phyloP scores from a whole-genome alignment of 352 stramenopile genomes.

The Pythium myriotylum region DNA sequence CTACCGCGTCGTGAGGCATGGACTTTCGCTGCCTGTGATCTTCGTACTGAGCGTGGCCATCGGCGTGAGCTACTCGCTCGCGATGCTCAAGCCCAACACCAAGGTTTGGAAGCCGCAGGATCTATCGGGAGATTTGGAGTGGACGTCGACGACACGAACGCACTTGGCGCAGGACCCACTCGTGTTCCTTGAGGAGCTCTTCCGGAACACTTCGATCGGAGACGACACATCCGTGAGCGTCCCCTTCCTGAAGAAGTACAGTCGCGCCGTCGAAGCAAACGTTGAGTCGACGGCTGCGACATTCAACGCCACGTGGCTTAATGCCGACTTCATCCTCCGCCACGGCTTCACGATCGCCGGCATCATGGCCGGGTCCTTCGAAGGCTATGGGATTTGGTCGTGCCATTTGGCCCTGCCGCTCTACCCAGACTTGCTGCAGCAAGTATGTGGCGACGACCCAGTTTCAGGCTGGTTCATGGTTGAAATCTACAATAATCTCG shows the following conservation, averaged over 20 bases:
- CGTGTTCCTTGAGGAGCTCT: not conserved
- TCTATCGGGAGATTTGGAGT: slow-evolving; percentile 6
- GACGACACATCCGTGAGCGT: slow-evolving; percentile 12
- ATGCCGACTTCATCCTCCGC: not conserved
- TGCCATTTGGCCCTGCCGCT: slow-evolving; percentile 1
- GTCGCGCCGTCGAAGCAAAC: slow-evolving; percentile 1
- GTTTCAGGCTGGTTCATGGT: slow-evolving; percentile 16
- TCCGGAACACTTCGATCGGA: slow-evolving; percentile 3
- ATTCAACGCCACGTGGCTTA: slow-evolving; percentile 7
- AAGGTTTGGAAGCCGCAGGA: not conserved
- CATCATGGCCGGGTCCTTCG: slow-evolving; percentile 5
- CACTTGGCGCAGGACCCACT: slow-evolving; percentile 2
- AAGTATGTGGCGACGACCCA: slow-evolving; percentile 1
- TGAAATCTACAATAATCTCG: slow-evolving; percentile 28
- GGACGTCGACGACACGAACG: slow-evolving; percentile 5
- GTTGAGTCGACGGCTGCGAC: slow-evolving; percentile 5
- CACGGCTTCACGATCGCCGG: slow-evolving; percentile 6
- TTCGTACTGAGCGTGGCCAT: slow-evolving; percentile 20
- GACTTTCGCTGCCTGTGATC: slow-evolving; percentile 23
- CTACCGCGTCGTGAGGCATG: slow-evolving; percentile 22
- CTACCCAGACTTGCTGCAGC: slow-evolving; percentile 6
- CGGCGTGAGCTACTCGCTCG: slow-evolving; percentile 13
- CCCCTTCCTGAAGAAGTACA: slow-evolving; percentile 14
- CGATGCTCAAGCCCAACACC: not conserved
- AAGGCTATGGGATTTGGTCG: slow-evolving; percentile 4